Percentiles rank a stretch among this genome's conserved stretches.
Evolutionary conservation across 805 yeast genomes (phyloP).

Genomic region (Cyberlindnera mrakii): DNA sequence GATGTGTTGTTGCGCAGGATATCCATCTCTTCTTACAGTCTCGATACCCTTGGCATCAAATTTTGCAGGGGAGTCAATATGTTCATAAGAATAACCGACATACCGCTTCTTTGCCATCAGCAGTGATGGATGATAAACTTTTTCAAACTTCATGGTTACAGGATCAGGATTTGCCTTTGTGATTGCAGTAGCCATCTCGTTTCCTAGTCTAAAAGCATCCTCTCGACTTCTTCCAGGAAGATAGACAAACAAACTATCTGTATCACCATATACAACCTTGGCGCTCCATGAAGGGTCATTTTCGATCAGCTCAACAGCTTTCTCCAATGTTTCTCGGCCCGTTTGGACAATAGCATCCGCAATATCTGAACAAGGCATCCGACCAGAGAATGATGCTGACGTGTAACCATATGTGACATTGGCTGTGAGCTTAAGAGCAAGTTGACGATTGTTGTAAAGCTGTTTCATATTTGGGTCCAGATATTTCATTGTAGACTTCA

Average conservation of each 20-base stretch:
- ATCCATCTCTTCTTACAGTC: slow-evolving; percentile 90
- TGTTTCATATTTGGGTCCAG: slow-evolving; percentile 45
- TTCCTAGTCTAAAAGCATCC: slow-evolving; percentile 76
- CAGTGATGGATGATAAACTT: slow-evolving; percentile 84
- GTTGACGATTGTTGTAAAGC: slow-evolving; percentile 68
- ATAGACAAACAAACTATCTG: slow-evolving; percentile 88
- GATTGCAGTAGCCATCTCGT: slow-evolving; percentile 57
- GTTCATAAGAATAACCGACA: slow-evolving; percentile 79
- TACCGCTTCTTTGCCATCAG: slow-evolving; percentile 83
- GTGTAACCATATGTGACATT: slow-evolving; percentile 96
- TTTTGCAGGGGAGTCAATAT: slow-evolving; percentile 40
- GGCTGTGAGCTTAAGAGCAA: slow-evolving; percentile 85
- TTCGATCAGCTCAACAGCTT: slow-evolving; percentile 68
- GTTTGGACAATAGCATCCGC: slow-evolving; percentile 93
- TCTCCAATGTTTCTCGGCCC: slow-evolving; percentile 77
- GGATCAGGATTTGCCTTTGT: slow-evolving; percentile 75
- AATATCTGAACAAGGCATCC: slow-evolving; percentile 95
- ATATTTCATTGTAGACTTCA: slow-evolving; percentile 66
- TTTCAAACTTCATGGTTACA: slow-evolving; percentile 78
- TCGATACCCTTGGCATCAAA: slow-evolving; percentile 98
- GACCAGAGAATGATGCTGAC: slow-evolving; percentile 89
- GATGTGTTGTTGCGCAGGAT: slow-evolving; percentile 84
- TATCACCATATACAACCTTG: slow-evolving; percentile 93
- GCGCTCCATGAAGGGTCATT: slow-evolving; percentile 64
- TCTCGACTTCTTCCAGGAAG: slow-evolving; percentile 73